phyloP scores from a whole-genome alignment of 2,329 filamentous ascomycete species.

The Claviceps monticola region DNA sequence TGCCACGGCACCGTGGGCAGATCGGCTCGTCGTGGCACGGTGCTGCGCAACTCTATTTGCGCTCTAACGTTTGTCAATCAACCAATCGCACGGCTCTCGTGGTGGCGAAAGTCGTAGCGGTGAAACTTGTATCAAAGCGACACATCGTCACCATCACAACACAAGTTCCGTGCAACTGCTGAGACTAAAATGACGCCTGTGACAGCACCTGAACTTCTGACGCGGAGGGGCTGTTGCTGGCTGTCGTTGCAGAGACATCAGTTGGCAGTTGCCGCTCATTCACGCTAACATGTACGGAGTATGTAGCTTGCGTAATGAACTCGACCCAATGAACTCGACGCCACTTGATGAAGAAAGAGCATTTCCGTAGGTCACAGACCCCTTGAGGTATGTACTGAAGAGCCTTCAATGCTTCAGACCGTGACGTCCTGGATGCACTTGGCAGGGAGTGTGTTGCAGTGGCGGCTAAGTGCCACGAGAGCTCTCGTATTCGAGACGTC shows the following conservation, averaged over 20 bases:
- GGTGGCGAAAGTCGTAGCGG: no score
- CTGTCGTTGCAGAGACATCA: not conserved
- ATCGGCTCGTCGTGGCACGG: not conserved
- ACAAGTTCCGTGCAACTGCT: no score
- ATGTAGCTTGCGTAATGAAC: not conserved
- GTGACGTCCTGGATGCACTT: not conserved
- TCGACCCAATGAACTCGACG: not conserved
- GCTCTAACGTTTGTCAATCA: not conserved
- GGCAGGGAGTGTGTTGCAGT: not conserved
- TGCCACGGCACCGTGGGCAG: not conserved
- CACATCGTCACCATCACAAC: no score
- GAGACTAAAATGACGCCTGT: no score
- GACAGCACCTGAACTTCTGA: not conserved
- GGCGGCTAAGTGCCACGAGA: not conserved
- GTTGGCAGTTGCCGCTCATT: not conserved
- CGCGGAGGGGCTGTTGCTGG: not conserved
- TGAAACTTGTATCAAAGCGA: no score
- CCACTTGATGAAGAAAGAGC: not conserved
- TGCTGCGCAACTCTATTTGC: not conserved
- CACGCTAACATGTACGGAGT: not conserved
- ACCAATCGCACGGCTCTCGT: not conserved
- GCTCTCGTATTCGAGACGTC: not conserved
- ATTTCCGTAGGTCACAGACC: not conserved
- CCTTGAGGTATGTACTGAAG: no score
- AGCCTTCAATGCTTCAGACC: not conserved